A percentile compares a stretch with the other conserved stretches of the same genome.
Conservation (phyloP, 2,329 filamentous ascomycete genomes). For the Calonectria hawksworthii region DNA sequence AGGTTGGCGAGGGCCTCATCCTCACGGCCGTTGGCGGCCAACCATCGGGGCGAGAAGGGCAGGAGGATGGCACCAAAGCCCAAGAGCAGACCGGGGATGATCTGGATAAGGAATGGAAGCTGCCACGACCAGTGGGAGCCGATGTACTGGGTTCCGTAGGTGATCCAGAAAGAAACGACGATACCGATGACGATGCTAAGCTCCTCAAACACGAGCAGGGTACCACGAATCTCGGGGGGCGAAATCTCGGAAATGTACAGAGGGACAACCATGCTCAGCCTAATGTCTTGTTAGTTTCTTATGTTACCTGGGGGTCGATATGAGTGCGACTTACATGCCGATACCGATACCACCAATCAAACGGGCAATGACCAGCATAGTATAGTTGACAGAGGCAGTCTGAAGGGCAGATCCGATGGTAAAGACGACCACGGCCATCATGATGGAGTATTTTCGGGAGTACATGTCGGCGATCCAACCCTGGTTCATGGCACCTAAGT, state of each 20-base stretch:
- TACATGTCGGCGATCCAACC: slow-evolving; percentile 53
- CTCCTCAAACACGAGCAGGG: slow-evolving; percentile 59
- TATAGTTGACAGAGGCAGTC: slow-evolving; percentile 54
- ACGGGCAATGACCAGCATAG: slow-evolving; percentile 58
- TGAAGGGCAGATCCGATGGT: slow-evolving; percentile 60
- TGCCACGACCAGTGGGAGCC: slow-evolving; percentile 45
- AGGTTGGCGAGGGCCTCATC: slow-evolving; percentile 41
- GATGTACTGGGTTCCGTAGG: slow-evolving; percentile 48
- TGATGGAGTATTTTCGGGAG: slow-evolving; percentile 51
- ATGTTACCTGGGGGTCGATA: too few relatives aligned
- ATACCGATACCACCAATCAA: slow-evolving; percentile 60
- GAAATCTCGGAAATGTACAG: slow-evolving; percentile 63
- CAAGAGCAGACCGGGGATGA: slow-evolving; percentile 44
- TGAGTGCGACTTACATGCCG: slow-evolving; percentile 47
- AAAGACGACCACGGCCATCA: slow-evolving; percentile 51
- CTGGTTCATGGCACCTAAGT: slow-evolving; percentile 58
- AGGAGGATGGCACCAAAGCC: slow-evolving; percentile 43
- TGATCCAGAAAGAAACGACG: slow-evolving; percentile 50
- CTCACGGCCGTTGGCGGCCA: slow-evolving; percentile 43
- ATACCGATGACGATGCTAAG: slow-evolving; percentile 51
- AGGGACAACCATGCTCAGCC: slow-evolving; percentile 53
- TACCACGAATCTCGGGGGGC: slow-evolving; percentile 62
- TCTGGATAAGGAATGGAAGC: slow-evolving; percentile 48
- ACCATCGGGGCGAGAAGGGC: slow-evolving; percentile 48
- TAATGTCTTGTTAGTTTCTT: not conserved